Evolutionary conservation across 306 rosid species (phyloP).

Genomic region (Gastrolobium bilobum): DNA sequence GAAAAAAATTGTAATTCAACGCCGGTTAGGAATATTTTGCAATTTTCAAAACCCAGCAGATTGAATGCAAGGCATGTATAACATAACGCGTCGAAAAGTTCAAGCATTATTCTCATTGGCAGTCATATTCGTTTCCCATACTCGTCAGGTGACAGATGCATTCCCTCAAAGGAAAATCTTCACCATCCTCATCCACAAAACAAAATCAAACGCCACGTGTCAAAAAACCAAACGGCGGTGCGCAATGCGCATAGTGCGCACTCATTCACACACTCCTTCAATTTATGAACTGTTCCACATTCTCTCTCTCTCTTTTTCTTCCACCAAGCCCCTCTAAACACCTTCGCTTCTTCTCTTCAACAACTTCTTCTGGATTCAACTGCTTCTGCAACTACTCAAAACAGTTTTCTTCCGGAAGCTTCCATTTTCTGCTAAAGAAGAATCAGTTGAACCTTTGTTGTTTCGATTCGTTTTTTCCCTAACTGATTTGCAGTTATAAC

Average conservation of each 20-base stretch:
- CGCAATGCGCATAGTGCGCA: slow-evolving; percentile 14
- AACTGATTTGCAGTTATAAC: no score
- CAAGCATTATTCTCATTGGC: background rate
- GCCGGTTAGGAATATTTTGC: no score
- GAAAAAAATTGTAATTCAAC: no score
- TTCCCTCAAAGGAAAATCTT: slow-evolving; percentile 16
- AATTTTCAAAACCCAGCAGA: no score
- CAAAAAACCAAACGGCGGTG: background rate
- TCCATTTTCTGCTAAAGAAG: background rate
- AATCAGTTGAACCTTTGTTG: background rate
- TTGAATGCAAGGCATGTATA: no score
- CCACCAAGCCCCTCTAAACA: background rate
- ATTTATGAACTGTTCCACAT: background rate
- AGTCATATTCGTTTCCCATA: background rate
- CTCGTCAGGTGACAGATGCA: background rate
- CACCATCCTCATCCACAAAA: slow-evolving; percentile 34
- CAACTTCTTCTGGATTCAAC: no score
- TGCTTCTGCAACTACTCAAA: no score
- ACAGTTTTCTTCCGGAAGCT: background rate
- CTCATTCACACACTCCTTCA: background rate
- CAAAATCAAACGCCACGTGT: slow-evolving; percentile 11
- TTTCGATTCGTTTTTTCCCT: background rate
- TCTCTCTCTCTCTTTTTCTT: background rate
- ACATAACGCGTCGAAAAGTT: background rate
- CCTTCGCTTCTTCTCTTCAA: background rate